Percentiles rank a stretch among this genome's conserved stretches.
These are phyloP conservation scores for Plantago elongata DNA, from an alignment of 257 asterid genomes.

Conservation along the genomic window DNA sequence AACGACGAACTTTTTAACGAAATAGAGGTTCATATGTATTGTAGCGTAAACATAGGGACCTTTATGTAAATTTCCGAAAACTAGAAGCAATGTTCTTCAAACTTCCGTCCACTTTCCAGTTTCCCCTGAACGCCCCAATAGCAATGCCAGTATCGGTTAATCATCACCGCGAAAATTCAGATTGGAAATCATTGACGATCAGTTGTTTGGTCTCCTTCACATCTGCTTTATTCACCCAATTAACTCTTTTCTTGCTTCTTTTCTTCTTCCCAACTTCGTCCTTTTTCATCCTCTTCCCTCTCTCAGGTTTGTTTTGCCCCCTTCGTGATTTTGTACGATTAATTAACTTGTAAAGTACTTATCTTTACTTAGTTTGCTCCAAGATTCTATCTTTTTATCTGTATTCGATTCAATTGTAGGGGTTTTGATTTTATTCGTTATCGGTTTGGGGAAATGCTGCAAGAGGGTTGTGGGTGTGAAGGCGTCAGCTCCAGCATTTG, in stretches of 20 bases:
- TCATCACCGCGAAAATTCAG: slow-evolving; percentile 14
- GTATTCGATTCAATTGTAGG: slow-evolving; percentile 29
- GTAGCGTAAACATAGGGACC: no score
- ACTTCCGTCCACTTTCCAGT: no score
- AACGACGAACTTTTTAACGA: no score
- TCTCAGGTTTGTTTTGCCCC: slow-evolving; percentile 31
- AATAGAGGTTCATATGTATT: no score
- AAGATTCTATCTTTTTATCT: background rate
- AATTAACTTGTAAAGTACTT: no score
- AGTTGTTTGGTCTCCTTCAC: slow-evolving; percentile 30
- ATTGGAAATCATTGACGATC: slow-evolving; percentile 20
- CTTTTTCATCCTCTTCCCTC: slow-evolving; percentile 35
- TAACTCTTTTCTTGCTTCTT: slow-evolving; percentile 33
- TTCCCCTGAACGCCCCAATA: no score
- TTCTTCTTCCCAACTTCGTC: slow-evolving; percentile 32
- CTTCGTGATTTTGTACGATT: background rate
- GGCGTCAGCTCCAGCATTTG: slow-evolving; percentile 55
- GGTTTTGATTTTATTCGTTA: slow-evolving; percentile 27
- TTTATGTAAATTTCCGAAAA: no score
- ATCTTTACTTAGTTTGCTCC: no score
- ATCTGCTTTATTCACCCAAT: slow-evolving; percentile 38
- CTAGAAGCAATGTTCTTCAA: no score
- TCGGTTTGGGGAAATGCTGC: slow-evolving; percentile 41
- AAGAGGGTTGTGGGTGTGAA: slow-evolving; percentile 43
- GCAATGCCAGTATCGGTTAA: background rate